Evolutionary conservation across 768 basidiomycete genomes (phyloP).

Genomic region (Chalciporus pseudorubinellus): DNA sequence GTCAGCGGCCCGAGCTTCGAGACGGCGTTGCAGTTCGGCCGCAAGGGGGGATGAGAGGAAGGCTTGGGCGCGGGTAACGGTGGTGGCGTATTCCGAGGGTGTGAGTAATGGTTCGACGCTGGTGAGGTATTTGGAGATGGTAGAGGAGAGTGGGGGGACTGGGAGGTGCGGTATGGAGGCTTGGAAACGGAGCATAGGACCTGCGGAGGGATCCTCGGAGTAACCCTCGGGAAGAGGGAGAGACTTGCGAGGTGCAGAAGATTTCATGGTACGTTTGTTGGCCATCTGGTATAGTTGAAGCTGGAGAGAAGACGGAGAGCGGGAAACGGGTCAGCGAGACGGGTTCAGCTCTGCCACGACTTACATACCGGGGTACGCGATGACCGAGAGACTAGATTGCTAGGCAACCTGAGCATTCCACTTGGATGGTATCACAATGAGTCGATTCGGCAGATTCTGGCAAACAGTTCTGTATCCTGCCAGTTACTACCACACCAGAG

Average conservation of each 20-base stretch:
- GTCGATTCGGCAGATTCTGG: neutral
- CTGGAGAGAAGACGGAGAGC: conserved; percentile 1
- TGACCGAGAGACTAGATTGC: conserved; percentile 15
- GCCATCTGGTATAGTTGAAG: conserved; percentile 21
- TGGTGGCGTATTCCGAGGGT: conserved; percentile 55
- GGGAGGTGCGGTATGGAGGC: conserved; percentile 74
- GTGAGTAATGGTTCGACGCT: conserved; percentile 77
- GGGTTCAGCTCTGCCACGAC: neutral
- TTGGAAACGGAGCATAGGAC: conserved; percentile 73
- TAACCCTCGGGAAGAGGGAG: conserved; percentile 44
- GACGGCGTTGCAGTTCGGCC: conserved; percentile 70
- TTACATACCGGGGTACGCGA: conserved; percentile 15
- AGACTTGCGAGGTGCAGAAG: conserved; percentile 29
- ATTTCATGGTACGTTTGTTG: conserved; percentile 30
- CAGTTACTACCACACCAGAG: conserved; percentile 1
- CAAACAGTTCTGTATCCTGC: neutral
- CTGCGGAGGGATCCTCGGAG: conserved; percentile 52
- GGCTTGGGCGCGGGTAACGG: conserved; percentile 54
- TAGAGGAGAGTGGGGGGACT: conserved; percentile 80
- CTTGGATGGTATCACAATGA: neutral
- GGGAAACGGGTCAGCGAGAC: neutral
- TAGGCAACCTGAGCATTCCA: conserved; percentile 21
- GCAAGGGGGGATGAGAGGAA: conserved; percentile 73
- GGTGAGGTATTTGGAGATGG: conserved; percentile 86
- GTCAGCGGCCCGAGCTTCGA: conserved; percentile 70